Percentiles rank a stretch among this genome's conserved stretches.
phyloP scores from a whole-genome alignment of 768 basidiomycete species.

The Boletus sensibilis region DNA sequence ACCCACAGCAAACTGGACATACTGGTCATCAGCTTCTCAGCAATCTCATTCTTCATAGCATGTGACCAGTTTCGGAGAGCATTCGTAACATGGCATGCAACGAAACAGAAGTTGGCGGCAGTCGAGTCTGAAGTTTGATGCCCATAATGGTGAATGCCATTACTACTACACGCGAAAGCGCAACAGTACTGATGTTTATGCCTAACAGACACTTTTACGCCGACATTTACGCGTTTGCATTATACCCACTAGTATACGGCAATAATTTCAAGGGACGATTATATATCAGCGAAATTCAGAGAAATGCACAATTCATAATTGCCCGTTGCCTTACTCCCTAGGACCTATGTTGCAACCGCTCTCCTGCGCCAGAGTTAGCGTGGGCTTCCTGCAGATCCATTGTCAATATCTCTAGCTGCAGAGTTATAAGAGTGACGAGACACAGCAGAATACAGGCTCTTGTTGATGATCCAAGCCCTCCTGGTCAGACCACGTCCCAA shows the following conservation, averaged over 20 bases:
- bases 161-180: background rate
- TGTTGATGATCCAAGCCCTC: background rate
- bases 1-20: constrained; percentile 18
- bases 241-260: background rate
- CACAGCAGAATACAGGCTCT: background rate
- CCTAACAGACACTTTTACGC: background rate
- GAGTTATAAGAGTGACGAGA: background rate
- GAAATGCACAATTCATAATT: background rate
- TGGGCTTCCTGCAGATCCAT: background rate
- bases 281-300: background rate
- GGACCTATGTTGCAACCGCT: background rate
- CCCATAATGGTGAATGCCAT: background rate
- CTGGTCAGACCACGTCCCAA: too few relatives aligned
- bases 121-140: constrained; percentile 8
- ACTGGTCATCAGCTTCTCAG: constrained; percentile 15
- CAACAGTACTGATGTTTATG: background rate
- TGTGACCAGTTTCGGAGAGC: constrained; percentile 25
- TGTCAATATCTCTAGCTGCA: background rate
- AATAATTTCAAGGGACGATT: background rate
- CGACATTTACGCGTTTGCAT: background rate
- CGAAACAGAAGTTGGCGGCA: constrained; percentile 9
- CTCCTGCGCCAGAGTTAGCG: background rate
- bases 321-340: too few relatives aligned
- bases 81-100: constrained; percentile 15
- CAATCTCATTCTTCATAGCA: constrained; percentile 15